Base-by-base conservation (phyloP, 2,329 filamentous ascomycete genomes). In the Ophiostoma himal-ulmi region DNA sequence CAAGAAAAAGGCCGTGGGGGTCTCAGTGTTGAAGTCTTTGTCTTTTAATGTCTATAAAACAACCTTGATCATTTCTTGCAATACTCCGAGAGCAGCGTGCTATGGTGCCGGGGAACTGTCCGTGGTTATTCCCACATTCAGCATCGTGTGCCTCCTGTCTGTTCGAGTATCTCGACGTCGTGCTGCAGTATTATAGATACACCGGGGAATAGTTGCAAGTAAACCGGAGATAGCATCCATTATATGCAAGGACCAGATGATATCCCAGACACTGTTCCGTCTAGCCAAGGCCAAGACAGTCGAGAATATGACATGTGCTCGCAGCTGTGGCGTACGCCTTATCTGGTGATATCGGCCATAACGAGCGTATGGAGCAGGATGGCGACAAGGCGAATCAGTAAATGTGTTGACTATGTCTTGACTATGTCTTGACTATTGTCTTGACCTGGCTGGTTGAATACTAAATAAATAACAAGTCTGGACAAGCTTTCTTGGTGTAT, bases 341-440 rank as follows among this genome's bases (percentile, higher is more conserved):
- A 57, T 57, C 52, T 57, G 52, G 52, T 57, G 52, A 30, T 57
- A 57, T 57, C 52, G 7, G 8, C 1, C 30, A 70, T 70, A 70
- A 68, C 69, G 69, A 68, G 37, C 34, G 48, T 22, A 44, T 37
- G 11, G 64, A 64, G 48, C 36, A 2, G 36, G 7, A 70, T 70
- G 69, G 39, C 69, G 69, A 70, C 64, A 70, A 57, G 52, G 13
- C 17, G 3, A n/a, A 17, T 60, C 26, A 13, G n/a, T 57, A 26
- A 8, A 48, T 48, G 6, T 17, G 5, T n/a, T 48, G 44, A n/a
- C 44, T 20, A 7, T n/a, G 44, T 17, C 44, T 48, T n/a, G 44
- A 7, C 52, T 30, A 48, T 48, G 6, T 17, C 44, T n/a, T 48
- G 44, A n/a, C 44, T 30, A 30, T 17, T n/a, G 44, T 48, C 44